These are phyloP conservation scores for Pseudogymnoascus sp. DNA, from an alignment of 2,329 filamentous ascomycete species.

Conservation along the genomic window DNA sequence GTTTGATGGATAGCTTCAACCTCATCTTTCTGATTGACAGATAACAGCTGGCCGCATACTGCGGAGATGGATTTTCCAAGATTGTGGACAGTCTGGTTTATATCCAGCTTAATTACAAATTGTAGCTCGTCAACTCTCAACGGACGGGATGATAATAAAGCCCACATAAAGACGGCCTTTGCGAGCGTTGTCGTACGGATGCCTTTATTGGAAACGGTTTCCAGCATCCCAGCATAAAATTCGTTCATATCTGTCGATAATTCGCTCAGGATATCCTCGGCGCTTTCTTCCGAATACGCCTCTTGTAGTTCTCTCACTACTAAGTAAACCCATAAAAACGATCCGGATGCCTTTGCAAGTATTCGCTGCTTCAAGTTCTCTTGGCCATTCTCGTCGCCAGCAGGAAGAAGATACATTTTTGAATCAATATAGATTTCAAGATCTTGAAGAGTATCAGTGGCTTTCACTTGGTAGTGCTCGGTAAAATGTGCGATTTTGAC, in stretches of 20 bases:
- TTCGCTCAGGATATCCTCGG: conserved; percentile 23
- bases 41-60: conserved; percentile 28
- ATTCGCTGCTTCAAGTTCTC: conserved; percentile 17
- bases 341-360: conserved; percentile 23
- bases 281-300: conserved; percentile 21
- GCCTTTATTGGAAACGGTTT: conserved; percentile 8
- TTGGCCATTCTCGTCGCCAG: conserved; percentile 6
- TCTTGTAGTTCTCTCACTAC: conserved; percentile 27
- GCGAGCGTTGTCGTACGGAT: conserved; percentile 22
- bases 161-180: conserved; percentile 25
- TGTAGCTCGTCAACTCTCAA: conserved; percentile 24
- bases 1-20: conserved; percentile 26
- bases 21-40: conserved; percentile 17
- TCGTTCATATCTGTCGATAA: conserved; percentile 29
- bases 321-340: conserved; percentile 28
- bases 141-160: conserved; percentile 18
- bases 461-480: conserved; percentile 12
- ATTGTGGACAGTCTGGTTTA: conserved; percentile 19
- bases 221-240: conserved; percentile 12
- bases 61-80: conserved; percentile 21
- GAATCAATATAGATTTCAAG: conserved; percentile 22
- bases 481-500: neutral
- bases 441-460: conserved; percentile 21
- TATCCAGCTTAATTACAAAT: conserved; percentile 24
- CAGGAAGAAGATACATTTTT: conserved; percentile 16